These are phyloP conservation scores for Austropuccinia psidii DNA, from an alignment of 1,284 basidiomycete genomes.

Conservation along the genomic window DNA sequence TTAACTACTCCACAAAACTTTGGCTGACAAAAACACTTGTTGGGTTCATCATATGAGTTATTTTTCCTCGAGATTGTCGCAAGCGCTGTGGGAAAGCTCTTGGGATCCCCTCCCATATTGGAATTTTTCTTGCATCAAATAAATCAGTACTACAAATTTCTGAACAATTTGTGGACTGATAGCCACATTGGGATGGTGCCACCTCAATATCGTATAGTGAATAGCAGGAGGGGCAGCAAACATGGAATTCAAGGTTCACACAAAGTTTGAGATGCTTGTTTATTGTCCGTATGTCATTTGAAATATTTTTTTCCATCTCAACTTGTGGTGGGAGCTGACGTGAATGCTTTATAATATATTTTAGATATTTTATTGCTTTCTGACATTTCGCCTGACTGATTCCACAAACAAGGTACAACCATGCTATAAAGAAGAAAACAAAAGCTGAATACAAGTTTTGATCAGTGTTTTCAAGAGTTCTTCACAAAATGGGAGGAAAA, in stretches of 20 bases:
- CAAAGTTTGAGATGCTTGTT: background rate
- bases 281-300: constrained; percentile 3
- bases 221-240: too few relatives aligned
- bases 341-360: constrained; percentile 4
- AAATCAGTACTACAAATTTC: too few relatives aligned
- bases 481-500: too few relatives aligned
- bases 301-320: background rate
- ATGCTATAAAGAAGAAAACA: constrained; percentile 13
- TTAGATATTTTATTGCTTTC: background rate
- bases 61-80: background rate
- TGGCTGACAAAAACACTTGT: background rate
- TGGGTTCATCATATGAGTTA: background rate
- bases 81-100: too few relatives aligned
- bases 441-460: too few relatives aligned
- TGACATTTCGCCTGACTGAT: constrained; percentile 5
- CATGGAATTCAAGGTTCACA: background rate
- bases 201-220: too few relatives aligned
- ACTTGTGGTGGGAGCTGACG: background rate
- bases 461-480: too few relatives aligned
- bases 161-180: too few relatives aligned
- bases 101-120: too few relatives aligned
- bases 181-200: too few relatives aligned
- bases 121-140: too few relatives aligned
- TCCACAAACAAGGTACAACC: constrained; percentile 5
- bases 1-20: background rate